Conservation (phyloP, 164 flowering plant species). For the Tetrastigma voinierianum region DNA sequence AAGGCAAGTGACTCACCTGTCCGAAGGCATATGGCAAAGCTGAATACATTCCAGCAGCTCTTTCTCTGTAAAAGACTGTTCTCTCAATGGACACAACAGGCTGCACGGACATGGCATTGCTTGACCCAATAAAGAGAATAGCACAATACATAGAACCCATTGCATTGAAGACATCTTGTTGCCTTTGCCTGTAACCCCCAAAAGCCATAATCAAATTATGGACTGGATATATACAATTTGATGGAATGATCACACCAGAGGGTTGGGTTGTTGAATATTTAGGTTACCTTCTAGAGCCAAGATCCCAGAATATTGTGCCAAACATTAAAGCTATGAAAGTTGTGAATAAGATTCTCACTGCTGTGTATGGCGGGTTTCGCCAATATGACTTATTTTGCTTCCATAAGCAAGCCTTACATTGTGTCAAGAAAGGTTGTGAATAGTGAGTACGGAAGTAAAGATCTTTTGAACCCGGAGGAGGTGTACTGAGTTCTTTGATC, state of each 20-base stretch:
- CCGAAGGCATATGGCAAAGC: conserved; percentile 47
- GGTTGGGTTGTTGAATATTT: not conserved
- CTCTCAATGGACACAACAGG: conserved; percentile 49
- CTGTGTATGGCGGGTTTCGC: conserved; percentile 43
- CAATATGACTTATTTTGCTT: conserved; percentile 48
- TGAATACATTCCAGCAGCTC: conserved; percentile 57
- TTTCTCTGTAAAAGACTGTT: conserved; percentile 55
- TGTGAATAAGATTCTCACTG: conserved; percentile 46
- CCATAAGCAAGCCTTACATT: conserved; percentile 46
- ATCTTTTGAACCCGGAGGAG: conserved; percentile 37
- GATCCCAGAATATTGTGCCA: conserved; percentile 44
- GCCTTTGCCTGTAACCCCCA: conserved; percentile 19
- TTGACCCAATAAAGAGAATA: conserved; percentile 40
- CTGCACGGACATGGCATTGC: conserved; percentile 36
- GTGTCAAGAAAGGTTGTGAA: conserved; percentile 39
- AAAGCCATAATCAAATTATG: not conserved
- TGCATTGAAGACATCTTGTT: conserved; percentile 42
- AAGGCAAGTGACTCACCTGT: conserved; percentile 15
- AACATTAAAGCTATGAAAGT: conserved; percentile 36
- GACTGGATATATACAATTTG: not conserved
- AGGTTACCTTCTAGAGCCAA: conserved; percentile 36
- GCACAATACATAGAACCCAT: conserved; percentile 59
- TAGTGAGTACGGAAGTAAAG: conserved; percentile 37
- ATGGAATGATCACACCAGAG: not conserved
- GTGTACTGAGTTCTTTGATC: conserved; percentile 41